These are phyloP conservation scores for Amanita rubescens DNA, from an alignment of 768 basidiomycete genomes.

Conservation along the genomic window DNA sequence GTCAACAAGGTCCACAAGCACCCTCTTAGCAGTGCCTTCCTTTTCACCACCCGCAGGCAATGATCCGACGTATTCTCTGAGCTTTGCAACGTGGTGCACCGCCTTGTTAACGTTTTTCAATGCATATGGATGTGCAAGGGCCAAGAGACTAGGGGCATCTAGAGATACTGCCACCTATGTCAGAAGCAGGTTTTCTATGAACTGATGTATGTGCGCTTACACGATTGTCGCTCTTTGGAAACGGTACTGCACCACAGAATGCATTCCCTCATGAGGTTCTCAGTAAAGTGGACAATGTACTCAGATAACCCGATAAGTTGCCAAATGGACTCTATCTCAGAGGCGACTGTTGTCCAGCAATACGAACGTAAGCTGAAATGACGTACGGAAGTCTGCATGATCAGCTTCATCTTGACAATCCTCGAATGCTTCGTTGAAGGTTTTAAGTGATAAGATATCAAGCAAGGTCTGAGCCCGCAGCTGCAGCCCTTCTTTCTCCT, in stretches of 20 bases:
- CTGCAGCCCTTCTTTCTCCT: slow-evolving; percentile 30
- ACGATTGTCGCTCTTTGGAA: slow-evolving; percentile 4
- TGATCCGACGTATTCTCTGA: slow-evolving; percentile 44
- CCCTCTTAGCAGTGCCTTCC: slow-evolving; percentile 55
- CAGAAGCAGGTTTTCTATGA: no score
- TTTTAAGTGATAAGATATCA: slow-evolving; percentile 57
- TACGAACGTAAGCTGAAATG: background rate
- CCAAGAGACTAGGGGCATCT: slow-evolving; percentile 37
- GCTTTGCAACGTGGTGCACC: slow-evolving; percentile 49
- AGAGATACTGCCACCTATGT: no score
- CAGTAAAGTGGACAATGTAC: slow-evolving; percentile 58
- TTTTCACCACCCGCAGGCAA: slow-evolving; percentile 53
- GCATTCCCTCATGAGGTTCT: slow-evolving; percentile 51
- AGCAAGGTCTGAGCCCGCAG: slow-evolving; percentile 55
- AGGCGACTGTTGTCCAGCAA: slow-evolving; percentile 4
- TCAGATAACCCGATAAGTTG: slow-evolving; percentile 54
- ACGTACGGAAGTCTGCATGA: slow-evolving; percentile 53
- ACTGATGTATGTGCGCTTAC: slow-evolving; percentile 1
- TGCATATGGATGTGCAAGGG: slow-evolving; percentile 55
- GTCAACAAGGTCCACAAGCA: slow-evolving; percentile 55
- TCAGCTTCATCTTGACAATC: slow-evolving; percentile 52
- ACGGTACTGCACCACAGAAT: slow-evolving; percentile 28
- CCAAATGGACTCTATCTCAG: slow-evolving; percentile 59
- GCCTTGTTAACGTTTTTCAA: slow-evolving; percentile 43
- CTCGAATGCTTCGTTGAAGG: slow-evolving; percentile 58